phyloP scores from a whole-genome alignment of 176 grass and related monocot genomes.

The Aegilops longissima region DNA sequence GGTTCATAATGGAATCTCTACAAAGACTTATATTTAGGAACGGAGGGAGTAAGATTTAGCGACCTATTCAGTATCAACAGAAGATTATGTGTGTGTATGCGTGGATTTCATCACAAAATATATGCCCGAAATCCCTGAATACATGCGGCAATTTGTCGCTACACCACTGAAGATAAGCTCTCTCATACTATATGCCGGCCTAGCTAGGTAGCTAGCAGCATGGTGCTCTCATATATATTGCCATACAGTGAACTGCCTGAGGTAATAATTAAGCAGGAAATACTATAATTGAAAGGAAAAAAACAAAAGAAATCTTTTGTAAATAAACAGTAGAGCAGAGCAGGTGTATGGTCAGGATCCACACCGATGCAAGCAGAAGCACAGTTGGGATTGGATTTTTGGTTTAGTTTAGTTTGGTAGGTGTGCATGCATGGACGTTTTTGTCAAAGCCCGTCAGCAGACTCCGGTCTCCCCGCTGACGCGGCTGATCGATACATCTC shows the following conservation, averaged over 20 bases:
- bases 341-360: conserved; percentile 28
- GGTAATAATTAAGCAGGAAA: background rate
- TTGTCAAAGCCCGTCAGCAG: conserved; percentile 34
- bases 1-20: too few species aligned
- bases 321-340: background rate
- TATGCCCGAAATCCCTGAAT: background rate
- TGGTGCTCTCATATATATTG: conserved; percentile 26
- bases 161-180: background rate
- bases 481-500: background rate
- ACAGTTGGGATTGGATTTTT: background rate
- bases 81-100: too few species aligned
- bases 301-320: background rate
- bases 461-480: conserved; percentile 27
- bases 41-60: too few species aligned
- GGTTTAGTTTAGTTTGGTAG: background rate
- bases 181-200: background rate
- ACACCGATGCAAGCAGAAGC: background rate
- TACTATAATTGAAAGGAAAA: background rate
- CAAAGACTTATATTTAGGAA: too few species aligned
- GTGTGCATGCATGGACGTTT: conserved; percentile 2
- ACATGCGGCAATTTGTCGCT: background rate
- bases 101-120: background rate
- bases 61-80: too few species aligned
- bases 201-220: conserved; percentile 1
- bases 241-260: background rate